Evolutionary conservation across 208 protist species (phyloP).

Genomic region (Acanthamoeba castellanii): DNA sequence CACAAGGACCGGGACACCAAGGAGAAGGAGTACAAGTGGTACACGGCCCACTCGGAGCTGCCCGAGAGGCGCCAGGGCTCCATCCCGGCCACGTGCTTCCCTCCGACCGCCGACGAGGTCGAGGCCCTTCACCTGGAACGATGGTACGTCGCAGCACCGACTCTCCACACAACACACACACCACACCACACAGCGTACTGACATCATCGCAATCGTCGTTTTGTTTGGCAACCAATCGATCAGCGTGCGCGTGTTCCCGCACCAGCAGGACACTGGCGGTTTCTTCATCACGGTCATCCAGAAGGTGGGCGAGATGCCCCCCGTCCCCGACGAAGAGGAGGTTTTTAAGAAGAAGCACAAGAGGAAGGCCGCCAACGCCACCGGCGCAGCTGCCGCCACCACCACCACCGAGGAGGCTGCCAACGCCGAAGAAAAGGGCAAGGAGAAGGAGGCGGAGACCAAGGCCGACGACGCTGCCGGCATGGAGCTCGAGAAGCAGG

Average conservation of each 20-base stretch:
- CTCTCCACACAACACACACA: background rate
- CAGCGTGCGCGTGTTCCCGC: conserved; percentile 94
- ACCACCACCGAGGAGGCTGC: background rate
- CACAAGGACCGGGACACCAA: background rate
- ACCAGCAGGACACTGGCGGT: conserved; percentile 95
- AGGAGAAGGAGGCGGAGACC: background rate
- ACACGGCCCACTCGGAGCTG: conserved; percentile 30
- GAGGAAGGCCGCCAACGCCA: background rate
- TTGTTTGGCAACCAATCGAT: background rate
- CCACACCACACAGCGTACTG: background rate
- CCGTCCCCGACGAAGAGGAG: background rate
- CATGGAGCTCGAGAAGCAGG: background rate
- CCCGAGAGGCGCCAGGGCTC: conserved; percentile 35
- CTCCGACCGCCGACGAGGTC: conserved; percentile 87
- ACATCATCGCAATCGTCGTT: background rate
- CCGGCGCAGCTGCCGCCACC: background rate
- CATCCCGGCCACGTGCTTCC: conserved; percentile 88
- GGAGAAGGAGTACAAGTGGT: conserved; percentile 52
- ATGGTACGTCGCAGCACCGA: conserved; percentile 78
- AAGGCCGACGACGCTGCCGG: background rate
- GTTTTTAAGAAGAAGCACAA: background rate
- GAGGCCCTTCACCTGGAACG: conserved; percentile 89
- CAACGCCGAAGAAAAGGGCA: background rate
- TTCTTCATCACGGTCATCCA: conserved; percentile 97
- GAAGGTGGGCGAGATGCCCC: conserved; percentile 76